phyloP scores from a whole-genome alignment of 73 alveolate genomes.

The Diophrys sp. region DNA sequence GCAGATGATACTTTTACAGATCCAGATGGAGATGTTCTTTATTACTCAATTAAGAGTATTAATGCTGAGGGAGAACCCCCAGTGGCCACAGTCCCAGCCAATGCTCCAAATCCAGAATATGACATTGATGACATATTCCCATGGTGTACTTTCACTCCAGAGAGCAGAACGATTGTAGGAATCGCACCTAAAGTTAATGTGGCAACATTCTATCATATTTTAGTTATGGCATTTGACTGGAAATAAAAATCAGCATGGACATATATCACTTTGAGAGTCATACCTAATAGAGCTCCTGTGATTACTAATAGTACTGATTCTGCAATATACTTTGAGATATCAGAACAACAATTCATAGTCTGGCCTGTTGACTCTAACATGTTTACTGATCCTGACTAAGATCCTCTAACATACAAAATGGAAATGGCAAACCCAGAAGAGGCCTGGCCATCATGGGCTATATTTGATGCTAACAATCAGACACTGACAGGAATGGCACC shows the following conservation, averaged over 20 bases:
- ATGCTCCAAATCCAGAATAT: not conserved
- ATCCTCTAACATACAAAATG: not conserved
- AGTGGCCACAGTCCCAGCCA: not conserved
- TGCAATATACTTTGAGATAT: not conserved
- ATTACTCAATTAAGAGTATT: too few species aligned
- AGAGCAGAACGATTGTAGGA: not conserved
- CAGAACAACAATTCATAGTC: not conserved
- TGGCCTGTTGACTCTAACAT: not conserved
- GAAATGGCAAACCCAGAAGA: not conserved
- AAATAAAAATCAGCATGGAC: not conserved
- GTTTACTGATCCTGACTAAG: not conserved
- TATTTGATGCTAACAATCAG: not conserved
- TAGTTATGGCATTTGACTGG: not conserved
- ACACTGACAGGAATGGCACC: not conserved
- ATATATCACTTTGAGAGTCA: not conserved
- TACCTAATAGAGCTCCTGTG: not conserved
- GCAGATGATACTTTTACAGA: not conserved
- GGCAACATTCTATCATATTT: not conserved
- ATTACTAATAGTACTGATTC: not conserved
- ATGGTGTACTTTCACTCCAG: conserved; percentile 2
- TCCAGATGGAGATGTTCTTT: not conserved
- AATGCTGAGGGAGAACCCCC: not conserved
- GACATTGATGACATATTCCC: not conserved
- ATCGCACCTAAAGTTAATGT: not conserved
- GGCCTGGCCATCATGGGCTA: not conserved